phyloP scores from a whole-genome alignment of 208 protist species.

The Balamuthia mandrillaris region DNA sequence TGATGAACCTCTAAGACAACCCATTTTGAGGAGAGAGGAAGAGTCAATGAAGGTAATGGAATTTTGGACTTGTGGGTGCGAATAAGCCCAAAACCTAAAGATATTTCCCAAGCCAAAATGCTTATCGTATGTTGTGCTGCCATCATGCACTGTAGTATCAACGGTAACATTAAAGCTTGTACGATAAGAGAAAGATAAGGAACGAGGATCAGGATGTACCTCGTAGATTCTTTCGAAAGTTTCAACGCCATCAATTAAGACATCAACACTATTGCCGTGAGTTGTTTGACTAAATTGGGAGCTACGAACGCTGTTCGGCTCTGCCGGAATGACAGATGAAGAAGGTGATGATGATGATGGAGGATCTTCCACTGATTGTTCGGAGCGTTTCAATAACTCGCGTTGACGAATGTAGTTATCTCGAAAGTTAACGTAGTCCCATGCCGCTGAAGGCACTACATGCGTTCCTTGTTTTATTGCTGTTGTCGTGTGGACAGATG shows the following conservation, averaged over 20 bases:
- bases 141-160: slow-evolving; percentile 52
- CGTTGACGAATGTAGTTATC: neutral
- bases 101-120: slow-evolving; percentile 67
- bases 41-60: slow-evolving; percentile 5
- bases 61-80: slow-evolving; percentile 25
- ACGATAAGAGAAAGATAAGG: neutral
- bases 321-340: too few species aligned
- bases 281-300: slow-evolving; percentile 46
- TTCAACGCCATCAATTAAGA: slow-evolving; percentile 65
- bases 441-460: neutral
- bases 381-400: neutral
- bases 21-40: slow-evolving; percentile 29
- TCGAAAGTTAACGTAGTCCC: neutral
- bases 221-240: slow-evolving; percentile 66
- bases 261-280: slow-evolving; percentile 55
- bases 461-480: too few species aligned
- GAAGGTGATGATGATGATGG: too few species aligned
- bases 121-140: slow-evolving; percentile 58
- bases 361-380: too few species aligned
- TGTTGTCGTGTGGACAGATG: neutral
- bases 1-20: slow-evolving; percentile 32
- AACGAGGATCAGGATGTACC: neutral
- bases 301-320: too few species aligned
- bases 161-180: neutral
- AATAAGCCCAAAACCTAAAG: slow-evolving; percentile 59